These are phyloP conservation scores for Beauveria scarabaeidicola DNA, from an alignment of 2,329 filamentous ascomycete genomes.

Conservation along the genomic window DNA sequence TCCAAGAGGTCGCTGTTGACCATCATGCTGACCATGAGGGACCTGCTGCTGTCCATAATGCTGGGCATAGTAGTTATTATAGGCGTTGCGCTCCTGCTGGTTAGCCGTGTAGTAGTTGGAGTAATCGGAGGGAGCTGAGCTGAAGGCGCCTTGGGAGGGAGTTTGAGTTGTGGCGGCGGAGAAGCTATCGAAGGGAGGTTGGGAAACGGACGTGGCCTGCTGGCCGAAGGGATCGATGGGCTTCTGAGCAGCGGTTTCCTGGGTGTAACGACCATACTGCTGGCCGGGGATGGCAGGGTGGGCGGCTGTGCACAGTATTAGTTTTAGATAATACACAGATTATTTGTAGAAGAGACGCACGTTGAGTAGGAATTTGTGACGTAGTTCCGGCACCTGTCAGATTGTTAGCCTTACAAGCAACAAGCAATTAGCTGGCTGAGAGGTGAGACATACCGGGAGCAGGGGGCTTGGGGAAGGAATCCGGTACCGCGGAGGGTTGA, in stretches of 20 bases:
- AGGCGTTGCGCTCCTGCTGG: slow-evolving; percentile 61
- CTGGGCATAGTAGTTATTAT: slow-evolving; percentile 70
- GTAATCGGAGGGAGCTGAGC: slow-evolving; percentile 70
- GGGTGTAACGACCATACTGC: slow-evolving; percentile 63
- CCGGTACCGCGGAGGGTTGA: slow-evolving; percentile 45
- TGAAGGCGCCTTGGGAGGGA: slow-evolving; percentile 57
- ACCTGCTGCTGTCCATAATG: slow-evolving; percentile 48
- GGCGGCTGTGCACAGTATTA: slow-evolving; percentile 14
- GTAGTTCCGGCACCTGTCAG: neutral
- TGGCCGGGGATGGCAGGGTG: slow-evolving; percentile 50
- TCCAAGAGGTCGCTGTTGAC: slow-evolving; percentile 67
- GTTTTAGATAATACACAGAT: neutral
- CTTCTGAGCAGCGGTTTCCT: slow-evolving; percentile 64
- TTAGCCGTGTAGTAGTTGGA: slow-evolving; percentile 79
- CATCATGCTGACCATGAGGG: slow-evolving; percentile 62
- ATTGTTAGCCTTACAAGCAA: neutral
- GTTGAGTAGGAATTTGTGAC: slow-evolving; percentile 18
- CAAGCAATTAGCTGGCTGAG: too few species aligned
- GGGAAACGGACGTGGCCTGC: slow-evolving; percentile 46
- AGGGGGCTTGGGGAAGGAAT: slow-evolving; percentile 49
- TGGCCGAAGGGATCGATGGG: slow-evolving; percentile 81
- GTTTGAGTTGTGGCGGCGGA: slow-evolving; percentile 50
- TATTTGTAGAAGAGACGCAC: slow-evolving; percentile 11
- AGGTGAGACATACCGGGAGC: slow-evolving; percentile 30
- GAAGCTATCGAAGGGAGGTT: slow-evolving; percentile 54